A percentile compares a stretch with the other conserved stretches of the same genome.
Evolutionary conservation across 352 stramenopile species (phyloP).

Genomic region (Phytopythium mirpurense): DNA sequence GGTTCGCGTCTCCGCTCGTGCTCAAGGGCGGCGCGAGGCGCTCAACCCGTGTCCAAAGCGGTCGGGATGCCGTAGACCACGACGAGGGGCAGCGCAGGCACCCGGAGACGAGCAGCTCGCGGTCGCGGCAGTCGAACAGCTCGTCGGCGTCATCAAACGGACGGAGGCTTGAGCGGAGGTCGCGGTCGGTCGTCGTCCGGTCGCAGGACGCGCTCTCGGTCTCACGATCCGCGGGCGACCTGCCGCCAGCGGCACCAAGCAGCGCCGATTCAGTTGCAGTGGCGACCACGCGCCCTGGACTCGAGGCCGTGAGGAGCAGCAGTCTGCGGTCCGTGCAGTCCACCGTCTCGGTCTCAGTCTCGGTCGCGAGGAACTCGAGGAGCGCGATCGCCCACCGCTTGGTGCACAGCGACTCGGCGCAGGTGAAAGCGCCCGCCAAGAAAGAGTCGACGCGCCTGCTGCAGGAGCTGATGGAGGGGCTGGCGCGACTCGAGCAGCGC

Average conservation of each 20-base stretch:
- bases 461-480: slow-evolving; percentile 2
- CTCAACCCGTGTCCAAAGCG: not conserved
- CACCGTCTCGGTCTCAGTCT: too few species aligned
- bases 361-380: not conserved
- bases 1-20: not conserved
- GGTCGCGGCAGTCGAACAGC: not conserved
- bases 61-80: not conserved
- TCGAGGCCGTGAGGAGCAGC: not conserved
- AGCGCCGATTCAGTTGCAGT: not conserved
- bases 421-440: not conserved
- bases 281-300: not conserved
- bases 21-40: not conserved
- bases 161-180: not conserved
- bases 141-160: slow-evolving; percentile 7
- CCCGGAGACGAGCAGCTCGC: not conserved
- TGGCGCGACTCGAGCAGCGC: slow-evolving; percentile 9
- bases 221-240: not conserved
- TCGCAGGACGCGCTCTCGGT: not conserved
- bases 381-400: not conserved
- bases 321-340: not conserved
- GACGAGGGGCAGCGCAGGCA: not conserved
- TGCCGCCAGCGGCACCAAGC: not conserved
- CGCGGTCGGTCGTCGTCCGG: not conserved
- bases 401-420: not conserved
- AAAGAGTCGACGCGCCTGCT: not conserved